Conservation (phyloP, 805 yeast species). For the Schwanniomyces polymorphus region DNA sequence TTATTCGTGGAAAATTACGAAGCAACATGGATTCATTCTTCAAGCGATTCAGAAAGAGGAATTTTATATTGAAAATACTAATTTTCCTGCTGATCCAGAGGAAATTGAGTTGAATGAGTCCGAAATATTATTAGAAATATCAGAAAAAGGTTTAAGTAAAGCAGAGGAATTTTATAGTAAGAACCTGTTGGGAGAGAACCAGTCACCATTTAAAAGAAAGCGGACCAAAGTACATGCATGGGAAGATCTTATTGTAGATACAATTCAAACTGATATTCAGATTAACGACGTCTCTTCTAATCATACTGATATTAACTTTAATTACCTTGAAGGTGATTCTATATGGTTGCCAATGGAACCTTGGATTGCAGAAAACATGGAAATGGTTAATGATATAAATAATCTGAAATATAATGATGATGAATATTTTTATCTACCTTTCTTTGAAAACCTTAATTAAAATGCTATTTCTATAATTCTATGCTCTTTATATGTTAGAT, state of each 20-base stretch:
- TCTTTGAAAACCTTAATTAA: neutral
- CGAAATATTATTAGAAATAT: neutral
- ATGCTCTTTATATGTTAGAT: too few species aligned
- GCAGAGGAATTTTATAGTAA: neutral
- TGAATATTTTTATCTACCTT: neutral
- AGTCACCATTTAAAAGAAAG: neutral
- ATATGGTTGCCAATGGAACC: neutral
- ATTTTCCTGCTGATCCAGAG: neutral
- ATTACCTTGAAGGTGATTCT: neutral
- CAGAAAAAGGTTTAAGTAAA: neutral
- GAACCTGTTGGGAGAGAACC: neutral
- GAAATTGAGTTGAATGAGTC: neutral
- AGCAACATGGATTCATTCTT: slow-evolving; percentile 30
- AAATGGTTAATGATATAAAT: neutral
- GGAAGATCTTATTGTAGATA: neutral
- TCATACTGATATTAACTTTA: neutral
- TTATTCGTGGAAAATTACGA: slow-evolving; percentile 38
- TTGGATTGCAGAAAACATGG: neutral
- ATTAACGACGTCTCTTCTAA: neutral
- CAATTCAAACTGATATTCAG: neutral
- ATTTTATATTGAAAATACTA: slow-evolving; percentile 24
- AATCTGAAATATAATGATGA: neutral
- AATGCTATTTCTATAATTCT: too few species aligned
- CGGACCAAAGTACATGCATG: neutral
- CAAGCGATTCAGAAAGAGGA: slow-evolving; percentile 24